phyloP scores from a whole-genome alignment of 441 rosid species.

The Lagerstroemia fauriei region DNA sequence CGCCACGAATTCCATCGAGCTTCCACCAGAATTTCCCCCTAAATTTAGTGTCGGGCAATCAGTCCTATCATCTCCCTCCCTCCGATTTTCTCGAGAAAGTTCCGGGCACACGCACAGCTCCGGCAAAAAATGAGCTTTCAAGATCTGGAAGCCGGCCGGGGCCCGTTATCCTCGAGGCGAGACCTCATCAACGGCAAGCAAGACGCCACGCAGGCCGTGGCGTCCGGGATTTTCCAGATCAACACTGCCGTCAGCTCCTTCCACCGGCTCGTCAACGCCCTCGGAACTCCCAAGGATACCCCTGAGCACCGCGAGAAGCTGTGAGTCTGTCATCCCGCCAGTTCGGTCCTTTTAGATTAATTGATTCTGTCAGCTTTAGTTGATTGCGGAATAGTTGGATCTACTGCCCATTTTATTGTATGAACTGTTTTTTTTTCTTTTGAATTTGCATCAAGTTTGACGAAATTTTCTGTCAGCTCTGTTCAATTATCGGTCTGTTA shows the following conservation, averaged over 20 bases:
- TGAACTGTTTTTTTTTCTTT: not conserved
- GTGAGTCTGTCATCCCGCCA: not conserved
- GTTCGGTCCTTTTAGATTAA: not conserved
- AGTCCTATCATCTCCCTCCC: not conserved
- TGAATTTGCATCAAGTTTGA: not conserved
- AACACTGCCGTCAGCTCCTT: slow-evolving; percentile 73
- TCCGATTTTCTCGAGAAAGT: not conserved
- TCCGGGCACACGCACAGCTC: not conserved
- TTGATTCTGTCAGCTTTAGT: not conserved
- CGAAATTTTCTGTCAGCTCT: not conserved
- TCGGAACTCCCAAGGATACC: slow-evolving; percentile 81
- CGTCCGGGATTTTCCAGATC: slow-evolving; percentile 72
- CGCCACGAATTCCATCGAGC: not conserved
- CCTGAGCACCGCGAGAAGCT: slow-evolving; percentile 54
- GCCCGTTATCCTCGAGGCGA: slow-evolving; percentile 22
- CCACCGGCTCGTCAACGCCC: slow-evolving; percentile 69
- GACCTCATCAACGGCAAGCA: slow-evolving; percentile 25
- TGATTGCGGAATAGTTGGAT: not conserved
- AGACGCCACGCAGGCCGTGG: slow-evolving; percentile 69
- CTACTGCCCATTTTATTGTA: not conserved
- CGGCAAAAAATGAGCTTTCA: slow-evolving; percentile 60
- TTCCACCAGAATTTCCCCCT: not conserved
- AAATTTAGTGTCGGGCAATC: not conserved
- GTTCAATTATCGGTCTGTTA: not conserved
- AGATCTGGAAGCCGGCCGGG: slow-evolving; percentile 62